Evolutionary conservation across 106 monocot genomes (phyloP).

Genomic region (Phalaenopsis aphrodite): DNA sequence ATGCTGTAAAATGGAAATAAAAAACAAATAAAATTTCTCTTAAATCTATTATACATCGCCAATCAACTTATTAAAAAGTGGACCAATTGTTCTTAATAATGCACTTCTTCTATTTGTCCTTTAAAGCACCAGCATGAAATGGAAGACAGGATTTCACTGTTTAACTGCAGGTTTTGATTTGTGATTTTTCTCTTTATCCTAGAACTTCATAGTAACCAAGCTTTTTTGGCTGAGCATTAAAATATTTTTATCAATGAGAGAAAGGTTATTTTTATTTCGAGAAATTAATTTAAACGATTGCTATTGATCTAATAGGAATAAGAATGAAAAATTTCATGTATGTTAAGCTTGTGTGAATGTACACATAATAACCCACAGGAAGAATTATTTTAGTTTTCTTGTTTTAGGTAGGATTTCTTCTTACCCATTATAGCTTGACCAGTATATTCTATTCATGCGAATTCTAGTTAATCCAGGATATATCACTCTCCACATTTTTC

Average conservation of each 20-base stretch:
- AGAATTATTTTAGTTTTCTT: not conserved
- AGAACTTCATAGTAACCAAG: not conserved
- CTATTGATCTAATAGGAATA: not conserved
- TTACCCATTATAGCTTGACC: not conserved
- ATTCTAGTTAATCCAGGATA: not conserved
- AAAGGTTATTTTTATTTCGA: not conserved
- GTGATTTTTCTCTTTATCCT: not conserved
- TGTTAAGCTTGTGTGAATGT: not conserved
- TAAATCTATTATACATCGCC: not conserved
- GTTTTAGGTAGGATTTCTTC: not conserved
- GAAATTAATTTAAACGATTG: not conserved
- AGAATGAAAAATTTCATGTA: not conserved
- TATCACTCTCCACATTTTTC: not conserved
- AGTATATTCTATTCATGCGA: not conserved
- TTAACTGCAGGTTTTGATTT: not conserved
- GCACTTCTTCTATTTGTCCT: not conserved
- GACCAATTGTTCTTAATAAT: not conserved
- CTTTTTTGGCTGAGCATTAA: not conserved
- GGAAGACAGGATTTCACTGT: not conserved
- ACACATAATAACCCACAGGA: not conserved
- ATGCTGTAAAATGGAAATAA: not conserved
- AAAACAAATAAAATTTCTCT: not conserved
- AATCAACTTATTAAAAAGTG: not conserved
- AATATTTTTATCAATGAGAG: not conserved
- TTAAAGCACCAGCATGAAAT: not conserved